Base-by-base conservation (phyloP, 164 flowering plant species). In the Hamamelis virginiana region DNA sequence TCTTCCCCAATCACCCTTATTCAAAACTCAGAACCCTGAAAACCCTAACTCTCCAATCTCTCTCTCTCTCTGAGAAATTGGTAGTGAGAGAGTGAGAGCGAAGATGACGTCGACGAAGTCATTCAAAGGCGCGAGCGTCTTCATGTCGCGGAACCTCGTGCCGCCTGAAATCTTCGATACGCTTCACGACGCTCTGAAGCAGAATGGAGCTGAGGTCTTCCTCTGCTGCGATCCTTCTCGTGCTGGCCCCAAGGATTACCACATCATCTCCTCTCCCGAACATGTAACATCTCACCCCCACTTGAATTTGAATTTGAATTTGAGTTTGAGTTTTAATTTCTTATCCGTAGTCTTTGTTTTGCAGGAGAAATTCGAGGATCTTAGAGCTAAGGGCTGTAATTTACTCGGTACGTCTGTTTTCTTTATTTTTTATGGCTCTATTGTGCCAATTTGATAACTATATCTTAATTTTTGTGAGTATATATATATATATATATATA, bases 301-400 rank as follows among this genome's bases (percentile, higher is more conserved):
- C 13, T 62, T 71, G 51, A 33, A 14, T 23, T 26, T 18, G 4
- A 9, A 41, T 61, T 69, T 3, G 1, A 2, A 8, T n/a, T 26
- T 44, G 23, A 46, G n/a, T 53, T 52, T 50, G 13, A 58, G 18
- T 15, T 27, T 21, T 6, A 1, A 27, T 58, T 56, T 9, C 12
- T 18, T 4, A 10, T 73, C 23, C 15, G 8, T 44, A 18, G 9
- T 62, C 11, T 55, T 71, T 65, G 14, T 21, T 72, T 76, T 81
- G 65, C 83, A 95, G 98, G 98, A 89, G 78, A 95, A 92, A 75
- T 91, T 92, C 45, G 86, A 91, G 67, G 88, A 82, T 80, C 96
- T 95, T 71, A 77, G 83, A 65, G 76, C 83, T 1, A 89, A 92
- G 70, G 96, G 97, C 8, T 95, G 98, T 72, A 85, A 88, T 75